Evolutionary conservation across 257 asterid genomes (phyloP).

Genomic region (Petunia axillaris): DNA sequence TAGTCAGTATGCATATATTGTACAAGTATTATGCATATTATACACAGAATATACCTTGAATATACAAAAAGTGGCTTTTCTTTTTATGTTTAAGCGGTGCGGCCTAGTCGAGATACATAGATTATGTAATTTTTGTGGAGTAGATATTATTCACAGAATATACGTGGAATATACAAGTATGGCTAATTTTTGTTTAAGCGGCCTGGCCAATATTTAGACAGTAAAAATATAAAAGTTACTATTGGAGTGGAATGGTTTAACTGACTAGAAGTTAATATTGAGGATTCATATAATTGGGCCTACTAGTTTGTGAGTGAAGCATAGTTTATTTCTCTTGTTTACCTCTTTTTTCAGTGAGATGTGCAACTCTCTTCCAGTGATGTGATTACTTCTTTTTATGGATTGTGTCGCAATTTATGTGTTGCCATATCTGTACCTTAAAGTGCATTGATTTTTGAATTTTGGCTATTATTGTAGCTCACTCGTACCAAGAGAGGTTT

Average conservation of each 20-base stretch:
- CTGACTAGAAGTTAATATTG: not conserved
- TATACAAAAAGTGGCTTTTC: no score
- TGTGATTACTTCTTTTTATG: not conserved
- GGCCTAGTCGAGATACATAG: no score
- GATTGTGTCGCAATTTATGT: not conserved
- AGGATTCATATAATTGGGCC: not conserved
- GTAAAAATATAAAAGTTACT: no score
- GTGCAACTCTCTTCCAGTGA: not conserved
- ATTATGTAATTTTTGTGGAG: no score
- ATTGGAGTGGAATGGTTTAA: not conserved
- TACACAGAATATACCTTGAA: no score
- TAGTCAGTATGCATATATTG: no score
- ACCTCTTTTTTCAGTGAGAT: not conserved
- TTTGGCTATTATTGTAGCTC: conserved; percentile 1
- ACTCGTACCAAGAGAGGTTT: not conserved
- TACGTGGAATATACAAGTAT: no score
- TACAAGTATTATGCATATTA: no score
- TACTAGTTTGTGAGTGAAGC: not conserved
- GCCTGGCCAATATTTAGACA: no score
- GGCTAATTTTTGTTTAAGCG: no score
- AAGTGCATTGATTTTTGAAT: not conserved
- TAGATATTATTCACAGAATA: no score
- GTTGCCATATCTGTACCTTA: not conserved
- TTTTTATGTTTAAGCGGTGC: no score
- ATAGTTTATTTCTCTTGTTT: not conserved